Percentiles rank a stretch among this genome's conserved stretches.
These are phyloP conservation scores for Neurospora sp. DNA, from an alignment of 495 filamentous ascomycete species.

Conservation along the genomic window DNA sequence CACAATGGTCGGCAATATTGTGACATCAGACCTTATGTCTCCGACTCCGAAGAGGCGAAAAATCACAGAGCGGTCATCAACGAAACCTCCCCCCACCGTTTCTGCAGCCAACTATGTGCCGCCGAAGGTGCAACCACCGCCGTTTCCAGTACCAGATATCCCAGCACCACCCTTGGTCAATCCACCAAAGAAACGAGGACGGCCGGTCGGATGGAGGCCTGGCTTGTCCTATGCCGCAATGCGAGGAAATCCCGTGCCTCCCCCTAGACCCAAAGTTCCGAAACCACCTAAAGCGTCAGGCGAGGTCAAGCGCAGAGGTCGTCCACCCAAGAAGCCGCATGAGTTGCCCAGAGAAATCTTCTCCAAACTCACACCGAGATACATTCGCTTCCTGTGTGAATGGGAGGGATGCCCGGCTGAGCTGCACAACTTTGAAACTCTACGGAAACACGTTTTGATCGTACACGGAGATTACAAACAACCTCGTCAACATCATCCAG, in stretches of 20 bases:
- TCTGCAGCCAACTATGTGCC: not conserved
- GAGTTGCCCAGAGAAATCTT: conserved; percentile 17
- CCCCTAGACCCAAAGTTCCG: conserved; percentile 3
- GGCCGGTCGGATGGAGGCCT: conserved; percentile 18
- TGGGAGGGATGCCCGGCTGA: conserved; percentile 49
- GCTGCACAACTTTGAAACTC: conserved; percentile 62
- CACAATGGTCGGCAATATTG: not conserved
- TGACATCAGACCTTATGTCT: conserved; percentile 5
- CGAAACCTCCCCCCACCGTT: not conserved
- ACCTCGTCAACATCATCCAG: not conserved
- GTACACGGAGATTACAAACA: conserved; percentile 29
- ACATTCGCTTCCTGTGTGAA: conserved; percentile 24
- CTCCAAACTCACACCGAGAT: conserved; percentile 13
- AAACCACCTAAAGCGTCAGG: conserved; percentile 8
- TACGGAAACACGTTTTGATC: conserved; percentile 56
- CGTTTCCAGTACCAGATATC: not conserved
- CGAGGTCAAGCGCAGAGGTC: conserved; percentile 12
- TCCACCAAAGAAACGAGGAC: conserved; percentile 18
- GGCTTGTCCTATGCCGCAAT: conserved; percentile 12
- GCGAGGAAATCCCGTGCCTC: not conserved
- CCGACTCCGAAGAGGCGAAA: not conserved
- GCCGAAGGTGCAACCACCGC: not conserved
- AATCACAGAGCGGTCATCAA: not conserved
- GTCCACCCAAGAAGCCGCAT: conserved; percentile 11
- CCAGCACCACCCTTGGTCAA: not conserved